Evolutionary conservation across 179 eudicot genomes (phyloP).

Genomic region (Spergularia azorica): DNA sequence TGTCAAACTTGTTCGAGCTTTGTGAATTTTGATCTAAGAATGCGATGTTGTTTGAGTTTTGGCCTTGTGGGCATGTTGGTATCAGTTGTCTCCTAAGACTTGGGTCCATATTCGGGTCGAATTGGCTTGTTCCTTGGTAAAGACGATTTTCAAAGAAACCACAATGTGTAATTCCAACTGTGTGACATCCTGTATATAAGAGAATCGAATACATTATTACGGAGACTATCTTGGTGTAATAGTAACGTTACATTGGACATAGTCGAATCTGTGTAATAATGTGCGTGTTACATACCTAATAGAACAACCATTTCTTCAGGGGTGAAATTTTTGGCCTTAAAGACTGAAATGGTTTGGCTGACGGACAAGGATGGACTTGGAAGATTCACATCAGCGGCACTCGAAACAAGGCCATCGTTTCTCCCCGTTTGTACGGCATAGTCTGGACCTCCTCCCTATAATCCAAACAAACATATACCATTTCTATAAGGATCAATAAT

Average conservation of each 20-base stretch:
- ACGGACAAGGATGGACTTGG: slow-evolving; percentile 25
- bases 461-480: background rate
- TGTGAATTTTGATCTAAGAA: slow-evolving; percentile 42
- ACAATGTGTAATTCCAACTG: slow-evolving; percentile 57
- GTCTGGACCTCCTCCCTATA: slow-evolving; percentile 29
- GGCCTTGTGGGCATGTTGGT: slow-evolving; percentile 31
- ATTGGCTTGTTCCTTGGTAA: slow-evolving; percentile 35
- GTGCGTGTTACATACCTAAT: background rate
- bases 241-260: background rate
- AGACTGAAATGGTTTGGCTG: slow-evolving; percentile 7
- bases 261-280: background rate
- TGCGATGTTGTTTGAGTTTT: slow-evolving; percentile 20
- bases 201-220: too few relatives aligned
- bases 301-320: slow-evolving; percentile 29
- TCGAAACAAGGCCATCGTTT: slow-evolving; percentile 24
- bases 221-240: too few relatives aligned
- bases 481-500: background rate
- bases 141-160: slow-evolving; percentile 40
- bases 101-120: slow-evolving; percentile 39
- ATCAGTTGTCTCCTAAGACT: slow-evolving; percentile 28
- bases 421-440: slow-evolving; percentile 32
- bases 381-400: slow-evolving; percentile 18
- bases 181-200: slow-evolving; percentile 38
- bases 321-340: slow-evolving; percentile 4
- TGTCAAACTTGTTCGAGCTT: slow-evolving; percentile 41